Evolutionary conservation across 225 moss, liverwort and hornwort genomes (phyloP), one percentile per base, ranked within the genome.

Genomic region (Pseudisothecium myosuroides): DNA sequence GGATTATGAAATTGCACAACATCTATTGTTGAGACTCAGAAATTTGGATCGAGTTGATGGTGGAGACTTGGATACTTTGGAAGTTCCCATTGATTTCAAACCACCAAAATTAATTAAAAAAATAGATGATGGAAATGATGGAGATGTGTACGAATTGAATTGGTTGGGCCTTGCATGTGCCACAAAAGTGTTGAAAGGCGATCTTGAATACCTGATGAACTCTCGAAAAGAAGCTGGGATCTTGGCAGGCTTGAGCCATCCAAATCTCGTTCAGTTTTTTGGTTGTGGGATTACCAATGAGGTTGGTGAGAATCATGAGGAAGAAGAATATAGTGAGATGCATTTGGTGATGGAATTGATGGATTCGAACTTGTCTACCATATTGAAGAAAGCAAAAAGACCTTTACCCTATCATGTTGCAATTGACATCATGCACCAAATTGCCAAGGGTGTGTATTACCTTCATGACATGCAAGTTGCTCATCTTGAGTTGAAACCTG

Each of bases 221-320:
- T 37, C 3, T 37, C 20, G 1, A 67, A 67, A 11, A 21, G 67
- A 71, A 26, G 39, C 2, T 24, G 41, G 24, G 0, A 39, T 41
- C 8, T 41, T 71, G 8, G 24, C 24, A 24, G 8, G 69, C 24
- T 8, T 41, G 4, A 41, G 26, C 41, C 69, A 71, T 71, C 69
- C 41, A 0, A 71, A 71, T 26, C 69, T 71, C 26, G 69, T 71
- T 2, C 69, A 41, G 5, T 71, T 71, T 39, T 23, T 23, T 39
- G 24, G 24, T 24, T 39, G 24, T 39, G 69, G 39, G 4, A 69
- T 12, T 13, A 7, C 5, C 8, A 21, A 39, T 7, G 12, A 14
- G 6, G 0, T n/a, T 11, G 12, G 2, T n/a, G n/a, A n/a, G 8
- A 69, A 7, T 39, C 3, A 1, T 13, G 0, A 2, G 3, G 4